Evolutionary conservation across 768 basidiomycete species (phyloP).

Genomic region (Macrolepiota albuminosa): DNA sequence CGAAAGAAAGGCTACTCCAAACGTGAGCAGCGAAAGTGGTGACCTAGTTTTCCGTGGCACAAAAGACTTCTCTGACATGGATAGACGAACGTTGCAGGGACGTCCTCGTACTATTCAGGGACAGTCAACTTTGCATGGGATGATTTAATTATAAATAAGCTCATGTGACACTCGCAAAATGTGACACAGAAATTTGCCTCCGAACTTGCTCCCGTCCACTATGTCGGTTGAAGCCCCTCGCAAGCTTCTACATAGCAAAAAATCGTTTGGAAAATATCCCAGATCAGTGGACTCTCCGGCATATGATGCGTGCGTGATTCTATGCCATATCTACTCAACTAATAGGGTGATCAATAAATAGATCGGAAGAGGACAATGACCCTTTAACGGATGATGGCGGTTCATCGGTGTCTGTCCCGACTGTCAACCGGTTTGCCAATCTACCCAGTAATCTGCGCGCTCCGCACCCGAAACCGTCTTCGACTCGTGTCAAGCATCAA

Average conservation of each 20-base stretch:
- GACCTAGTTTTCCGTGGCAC: not conserved
- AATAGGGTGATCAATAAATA: constrained; percentile 23
- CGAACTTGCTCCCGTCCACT: constrained; percentile 2
- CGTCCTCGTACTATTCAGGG: not conserved
- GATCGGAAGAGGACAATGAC: constrained; percentile 87
- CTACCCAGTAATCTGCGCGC: constrained; percentile 20
- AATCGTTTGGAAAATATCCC: constrained; percentile 68
- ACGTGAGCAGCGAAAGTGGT: not conserved
- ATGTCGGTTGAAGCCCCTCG: constrained; percentile 26
- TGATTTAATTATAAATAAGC: not conserved
- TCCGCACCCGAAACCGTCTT: constrained; percentile 26
- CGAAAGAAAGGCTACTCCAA: constrained; percentile 8
- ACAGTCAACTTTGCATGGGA: not conserved
- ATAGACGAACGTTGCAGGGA: constrained; percentile 8
- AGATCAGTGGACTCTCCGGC: constrained; percentile 64
- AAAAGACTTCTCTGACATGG: constrained; percentile 10
- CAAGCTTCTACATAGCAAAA: constrained; percentile 49
- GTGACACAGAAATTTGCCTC: constrained; percentile 14
- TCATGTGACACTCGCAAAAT: constrained; percentile 5
- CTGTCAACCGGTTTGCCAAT: constrained; percentile 22
- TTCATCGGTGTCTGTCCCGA: constrained; percentile 46
- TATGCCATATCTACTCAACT: not conserved
- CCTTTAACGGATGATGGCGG: constrained; percentile 74
- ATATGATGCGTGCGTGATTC: constrained; percentile 55
- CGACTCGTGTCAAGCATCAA: constrained; percentile 40